phyloP scores from a whole-genome alignment of 495 filamentous ascomycete species.

The Penicillium pancosmium region DNA sequence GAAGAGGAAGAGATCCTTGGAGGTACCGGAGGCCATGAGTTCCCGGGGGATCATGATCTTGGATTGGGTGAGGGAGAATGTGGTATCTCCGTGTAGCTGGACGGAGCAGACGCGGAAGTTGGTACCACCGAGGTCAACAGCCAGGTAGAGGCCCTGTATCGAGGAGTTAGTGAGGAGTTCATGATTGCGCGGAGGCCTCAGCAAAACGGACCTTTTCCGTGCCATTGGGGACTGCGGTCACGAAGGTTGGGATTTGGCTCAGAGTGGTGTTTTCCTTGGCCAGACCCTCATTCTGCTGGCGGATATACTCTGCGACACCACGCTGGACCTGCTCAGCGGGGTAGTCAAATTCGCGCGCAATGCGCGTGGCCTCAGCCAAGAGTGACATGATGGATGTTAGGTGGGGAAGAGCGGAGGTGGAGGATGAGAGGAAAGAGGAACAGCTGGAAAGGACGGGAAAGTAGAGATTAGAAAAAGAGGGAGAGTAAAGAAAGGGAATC shows the following conservation, averaged over 20 bases:
- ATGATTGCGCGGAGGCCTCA: not conserved
- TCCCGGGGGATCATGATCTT: slow-evolving; percentile 90
- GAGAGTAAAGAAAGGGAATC: slow-evolving; percentile 10
- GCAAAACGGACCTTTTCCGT: slow-evolving; percentile 72
- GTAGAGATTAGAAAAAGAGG: slow-evolving; percentile 9
- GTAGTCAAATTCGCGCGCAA: slow-evolving; percentile 88
- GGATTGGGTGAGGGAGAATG: slow-evolving; percentile 85
- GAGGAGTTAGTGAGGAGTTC: slow-evolving; percentile 6
- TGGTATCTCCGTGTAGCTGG: slow-evolving; percentile 86
- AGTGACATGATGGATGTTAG: slow-evolving; percentile 47
- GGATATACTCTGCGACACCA: slow-evolving; percentile 81
- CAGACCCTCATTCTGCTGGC: slow-evolving; percentile 86
- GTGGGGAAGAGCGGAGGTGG: not conserved
- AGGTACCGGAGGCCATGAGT: slow-evolving; percentile 85
- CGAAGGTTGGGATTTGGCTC: slow-evolving; percentile 96
- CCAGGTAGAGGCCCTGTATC: slow-evolving; percentile 84
- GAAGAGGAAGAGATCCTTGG: slow-evolving; percentile 89
- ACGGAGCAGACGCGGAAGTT: slow-evolving; percentile 98
- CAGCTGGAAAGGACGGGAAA: slow-evolving; percentile 4
- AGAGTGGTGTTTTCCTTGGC: slow-evolving; percentile 75
- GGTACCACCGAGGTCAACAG: slow-evolving; percentile 94
- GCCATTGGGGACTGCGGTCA: slow-evolving; percentile 93
- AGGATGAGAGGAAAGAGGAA: not conserved
- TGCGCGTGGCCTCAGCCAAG: slow-evolving; percentile 70
- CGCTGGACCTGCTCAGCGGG: slow-evolving; percentile 74